Evolutionary conservation across 805 yeast species (phyloP).

Genomic region (Tetrapisispora iriomotensis): DNA sequence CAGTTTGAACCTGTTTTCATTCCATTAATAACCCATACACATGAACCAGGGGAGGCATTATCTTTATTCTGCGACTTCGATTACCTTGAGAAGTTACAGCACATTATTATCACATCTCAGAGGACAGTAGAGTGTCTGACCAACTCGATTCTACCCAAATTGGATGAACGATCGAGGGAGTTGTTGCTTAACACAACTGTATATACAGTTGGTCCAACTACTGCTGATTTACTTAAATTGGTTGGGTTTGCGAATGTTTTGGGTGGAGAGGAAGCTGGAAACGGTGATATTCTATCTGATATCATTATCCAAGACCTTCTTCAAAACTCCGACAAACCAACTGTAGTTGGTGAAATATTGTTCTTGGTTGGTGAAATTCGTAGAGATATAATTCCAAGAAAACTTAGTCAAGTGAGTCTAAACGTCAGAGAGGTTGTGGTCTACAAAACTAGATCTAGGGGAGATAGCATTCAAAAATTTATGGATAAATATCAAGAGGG

Average conservation of each 20-base stretch:
- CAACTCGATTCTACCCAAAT: conserved; percentile 30
- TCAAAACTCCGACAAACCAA: conserved; percentile 7
- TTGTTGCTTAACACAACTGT: conserved; percentile 42
- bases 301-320: conserved; percentile 37
- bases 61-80: conserved; percentile 35
- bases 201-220: conserved; percentile 90
- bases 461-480: conserved; percentile 37
- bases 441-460: conserved; percentile 52
- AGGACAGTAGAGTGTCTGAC: conserved; percentile 79
- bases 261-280: conserved; percentile 75
- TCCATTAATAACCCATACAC: conserved; percentile 64
- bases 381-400: conserved; percentile 69
- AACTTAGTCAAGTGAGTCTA: conserved; percentile 28
- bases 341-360: conserved; percentile 29
- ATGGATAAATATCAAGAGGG: conserved; percentile 4
- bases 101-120: conserved; percentile 77
- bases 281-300: conserved; percentile 62
- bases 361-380: conserved; percentile 84
- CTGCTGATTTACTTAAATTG: conserved; percentile 44
- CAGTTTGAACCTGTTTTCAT: conserved; percentile 45
- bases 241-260: conserved; percentile 59
- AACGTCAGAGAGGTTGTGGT: conserved; percentile 45
- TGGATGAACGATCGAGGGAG: conserved; percentile 6
- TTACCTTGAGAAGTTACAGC: conserved; percentile 34
- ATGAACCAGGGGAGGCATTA: conserved; percentile 34